Evolutionary conservation across 2,329 filamentous ascomycete genomes (phyloP).

Genomic region (Cercospora canescens): DNA sequence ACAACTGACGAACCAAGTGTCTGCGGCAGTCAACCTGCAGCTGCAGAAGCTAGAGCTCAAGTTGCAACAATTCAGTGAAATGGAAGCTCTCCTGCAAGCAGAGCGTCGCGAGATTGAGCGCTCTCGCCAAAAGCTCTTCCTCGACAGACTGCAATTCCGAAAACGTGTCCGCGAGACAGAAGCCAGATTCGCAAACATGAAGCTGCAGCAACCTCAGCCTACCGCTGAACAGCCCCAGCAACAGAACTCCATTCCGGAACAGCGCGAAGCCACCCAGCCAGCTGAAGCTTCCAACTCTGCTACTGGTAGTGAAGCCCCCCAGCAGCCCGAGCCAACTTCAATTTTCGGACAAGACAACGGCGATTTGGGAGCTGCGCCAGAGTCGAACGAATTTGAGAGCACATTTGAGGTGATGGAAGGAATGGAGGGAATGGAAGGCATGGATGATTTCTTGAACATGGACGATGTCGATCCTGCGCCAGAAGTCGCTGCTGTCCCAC

Average conservation of each 20-base stretch:
- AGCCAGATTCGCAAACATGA: conserved; percentile 46
- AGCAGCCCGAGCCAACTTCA: conserved; percentile 6
- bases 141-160: conserved; percentile 89
- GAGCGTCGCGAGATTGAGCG: conserved; percentile 92
- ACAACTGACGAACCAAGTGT: conserved; percentile 91
- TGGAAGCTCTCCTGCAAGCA: conserved; percentile 87
- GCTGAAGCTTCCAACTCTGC: not conserved
- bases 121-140: conserved; percentile 86
- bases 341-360: conserved; percentile 8
- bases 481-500: conserved; percentile 3
- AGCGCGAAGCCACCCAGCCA: conserved; percentile 4
- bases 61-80: conserved; percentile 92
- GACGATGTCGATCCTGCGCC: conserved; percentile 7
- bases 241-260: conserved; percentile 1
- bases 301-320: not conserved
- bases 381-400: conserved; percentile 8
- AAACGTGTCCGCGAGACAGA: conserved; percentile 82
- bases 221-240: conserved; percentile 8
- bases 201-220: conserved; percentile 23
- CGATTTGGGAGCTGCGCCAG: not conserved
- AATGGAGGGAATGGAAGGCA: conserved; percentile 12
- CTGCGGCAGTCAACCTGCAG: conserved; percentile 88
- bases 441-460: conserved; percentile 13
- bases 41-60: conserved; percentile 95
- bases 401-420: conserved; percentile 9